Percentiles rank a stretch among this genome's conserved stretches.
Conservation (phyloP, 208 protist genomes). For the Perkinsela sp. region DNA sequence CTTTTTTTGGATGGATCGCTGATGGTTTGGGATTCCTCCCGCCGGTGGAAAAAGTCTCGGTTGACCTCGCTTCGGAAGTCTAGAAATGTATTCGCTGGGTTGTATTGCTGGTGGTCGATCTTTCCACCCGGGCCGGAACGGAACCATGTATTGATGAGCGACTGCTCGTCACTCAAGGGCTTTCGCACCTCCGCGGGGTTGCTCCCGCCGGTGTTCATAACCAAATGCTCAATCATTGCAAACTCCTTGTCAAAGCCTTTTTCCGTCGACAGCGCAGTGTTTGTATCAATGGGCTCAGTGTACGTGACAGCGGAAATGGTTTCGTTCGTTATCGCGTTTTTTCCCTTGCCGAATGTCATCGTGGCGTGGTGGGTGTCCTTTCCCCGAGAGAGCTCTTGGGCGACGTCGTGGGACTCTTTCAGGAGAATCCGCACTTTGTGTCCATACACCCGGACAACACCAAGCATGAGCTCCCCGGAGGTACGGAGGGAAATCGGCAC, state of each 20-base stretch:
- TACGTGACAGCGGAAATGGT: constrained; percentile 4
- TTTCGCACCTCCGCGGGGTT: background rate
- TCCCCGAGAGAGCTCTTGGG: constrained; percentile 21
- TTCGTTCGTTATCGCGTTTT: background rate
- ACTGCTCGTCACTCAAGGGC: background rate
- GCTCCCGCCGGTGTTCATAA: background rate
- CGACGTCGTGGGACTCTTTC: constrained; percentile 51
- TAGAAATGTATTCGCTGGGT: background rate
- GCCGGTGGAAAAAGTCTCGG: background rate
- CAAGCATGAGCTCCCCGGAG: constrained; percentile 77
- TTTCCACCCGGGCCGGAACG: background rate
- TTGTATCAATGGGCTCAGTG: constrained; percentile 7
- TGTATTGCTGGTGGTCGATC: background rate
- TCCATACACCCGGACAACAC: constrained; percentile 82
- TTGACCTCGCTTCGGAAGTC: background rate
- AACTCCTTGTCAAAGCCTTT: background rate
- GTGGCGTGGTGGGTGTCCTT: constrained; percentile 7
- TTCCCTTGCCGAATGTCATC: background rate
- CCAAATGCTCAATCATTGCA: background rate
- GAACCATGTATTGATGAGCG: background rate
- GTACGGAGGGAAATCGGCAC: constrained; percentile 81
- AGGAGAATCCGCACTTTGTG: constrained; percentile 64
- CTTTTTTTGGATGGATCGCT: background rate
- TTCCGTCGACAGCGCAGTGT: constrained; percentile 7
- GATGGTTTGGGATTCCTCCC: background rate